Base-by-base conservation (phyloP, 352 stramenopile species). In the Globisporangium polare region DNA sequence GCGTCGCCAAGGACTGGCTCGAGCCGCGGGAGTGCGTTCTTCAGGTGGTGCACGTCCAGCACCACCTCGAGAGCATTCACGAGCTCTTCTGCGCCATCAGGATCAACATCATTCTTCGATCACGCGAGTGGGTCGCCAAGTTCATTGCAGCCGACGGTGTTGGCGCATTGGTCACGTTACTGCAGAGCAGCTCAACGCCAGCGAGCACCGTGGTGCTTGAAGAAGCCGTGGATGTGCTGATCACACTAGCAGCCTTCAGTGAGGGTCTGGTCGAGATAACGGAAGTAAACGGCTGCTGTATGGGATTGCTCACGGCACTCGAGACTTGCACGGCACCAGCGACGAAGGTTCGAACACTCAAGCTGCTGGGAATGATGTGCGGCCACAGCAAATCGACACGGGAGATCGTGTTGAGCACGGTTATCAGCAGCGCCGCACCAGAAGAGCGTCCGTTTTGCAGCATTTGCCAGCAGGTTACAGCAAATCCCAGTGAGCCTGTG, bases 21-120 rank as follows among this genome's bases (percentile, higher is more conserved):
- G 72, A 86, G 31, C 70, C 80, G 10, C 63, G 62, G 8, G 64
- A 81, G 20, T 91, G 79, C 29, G 73, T 89, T 8, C 62, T 79
- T 12, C 69, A 87, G 18, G 54, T 89, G 12, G 46, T 72, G 5
- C 67, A 69, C 7, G 61, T 81, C 18, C 69, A 82, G 33, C 59
- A 66, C 6, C 69, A 84, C 33, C 37, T 61, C 8, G 69, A 79
- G 39, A 68, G 61, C 35, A 43, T 75, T 13, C 71, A 77, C 13
- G 76, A 88, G 37, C 73, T 92, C 27, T 86, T 81, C 53, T 67
- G 77, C 17, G 77, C 78, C 3, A 75, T 90, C 55, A 78, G 80
- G 5, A 79, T 92, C 63, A 90, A 88, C 53, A 66, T 86, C 5
- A 50, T 89, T 20, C 66, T 90, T 0, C 67, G 74, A 63, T 50